phyloP scores from a whole-genome alignment of 1,284 basidiomycete genomes.

The Ceratobasidium theobromae region DNA sequence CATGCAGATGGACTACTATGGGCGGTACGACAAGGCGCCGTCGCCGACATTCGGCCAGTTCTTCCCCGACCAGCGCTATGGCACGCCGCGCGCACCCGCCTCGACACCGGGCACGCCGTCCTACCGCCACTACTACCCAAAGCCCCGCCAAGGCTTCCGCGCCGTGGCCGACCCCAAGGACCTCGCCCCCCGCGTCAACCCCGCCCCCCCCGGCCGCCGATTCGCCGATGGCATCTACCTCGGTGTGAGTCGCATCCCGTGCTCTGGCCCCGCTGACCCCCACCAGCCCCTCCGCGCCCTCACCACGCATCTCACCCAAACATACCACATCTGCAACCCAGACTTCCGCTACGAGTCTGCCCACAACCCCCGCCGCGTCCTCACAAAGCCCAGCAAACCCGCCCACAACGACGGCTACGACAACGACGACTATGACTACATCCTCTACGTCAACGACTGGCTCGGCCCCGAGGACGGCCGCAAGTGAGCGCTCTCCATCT shows the following conservation, averaged over 20 bases:
- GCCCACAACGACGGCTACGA: conserved; percentile 92
- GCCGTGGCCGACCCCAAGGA: conserved; percentile 69
- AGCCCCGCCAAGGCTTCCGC: conserved; percentile 54
- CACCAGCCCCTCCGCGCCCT: conserved; percentile 81
- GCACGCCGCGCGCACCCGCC: conserved; percentile 45
- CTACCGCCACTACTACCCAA: conserved; percentile 48
- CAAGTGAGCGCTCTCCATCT: conserved; percentile 60
- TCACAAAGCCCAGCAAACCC: conserved; percentile 95
- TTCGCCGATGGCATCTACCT: conserved; percentile 53
- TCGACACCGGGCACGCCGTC: conserved; percentile 53
- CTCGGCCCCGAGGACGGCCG: conserved; percentile 87
- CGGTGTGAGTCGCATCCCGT: conserved; percentile 36
- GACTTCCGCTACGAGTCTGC: conserved; percentile 89
- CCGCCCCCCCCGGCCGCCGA: conserved; percentile 58
- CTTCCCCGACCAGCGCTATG: conserved; percentile 60
- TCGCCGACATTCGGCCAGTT: conserved; percentile 38
- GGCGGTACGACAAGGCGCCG: conserved; percentile 41
- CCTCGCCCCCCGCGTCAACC: conserved; percentile 66
- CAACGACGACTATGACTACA: conserved; percentile 97
- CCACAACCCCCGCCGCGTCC: conserved; percentile 88
- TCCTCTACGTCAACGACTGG: conserved; percentile 96
- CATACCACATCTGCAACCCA: conserved; percentile 90
- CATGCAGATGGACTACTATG: no score
- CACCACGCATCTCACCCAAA: conserved; percentile 82
- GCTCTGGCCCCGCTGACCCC: conserved; percentile 33